These are phyloP conservation scores for Cryphonectria carpinicola DNA, from an alignment of 2,329 filamentous ascomycete genomes.

Conservation along the genomic window DNA sequence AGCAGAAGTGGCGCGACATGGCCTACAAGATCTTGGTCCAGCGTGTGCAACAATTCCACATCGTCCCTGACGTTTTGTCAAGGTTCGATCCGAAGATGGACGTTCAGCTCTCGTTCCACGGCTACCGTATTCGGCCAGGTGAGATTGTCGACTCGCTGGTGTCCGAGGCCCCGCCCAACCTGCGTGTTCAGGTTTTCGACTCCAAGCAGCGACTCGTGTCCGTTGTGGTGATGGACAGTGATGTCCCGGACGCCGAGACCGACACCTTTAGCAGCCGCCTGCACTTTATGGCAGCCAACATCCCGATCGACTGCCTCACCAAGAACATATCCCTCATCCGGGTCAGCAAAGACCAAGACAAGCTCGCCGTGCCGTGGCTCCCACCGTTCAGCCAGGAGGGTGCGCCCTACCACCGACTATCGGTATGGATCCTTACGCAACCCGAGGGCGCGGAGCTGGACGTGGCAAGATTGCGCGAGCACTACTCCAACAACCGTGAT, in stretches of 20 bases:
- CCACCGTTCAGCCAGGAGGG: conserved; percentile 89
- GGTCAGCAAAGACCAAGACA: conserved; percentile 51
- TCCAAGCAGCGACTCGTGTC: conserved; percentile 80
- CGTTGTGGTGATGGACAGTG: conserved; percentile 84
- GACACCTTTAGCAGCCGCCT: conserved; percentile 81
- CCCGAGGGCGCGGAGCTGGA: conserved; percentile 63
- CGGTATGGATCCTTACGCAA: conserved; percentile 84
- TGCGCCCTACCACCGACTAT: conserved; percentile 85
- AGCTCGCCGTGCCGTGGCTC: conserved; percentile 80
- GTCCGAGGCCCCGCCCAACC: conserved; percentile 73
- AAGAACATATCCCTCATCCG: conserved; percentile 27
- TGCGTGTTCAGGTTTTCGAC: conserved; percentile 86
- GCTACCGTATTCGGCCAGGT: conserved; percentile 72
- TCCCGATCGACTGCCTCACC: conserved; percentile 47
- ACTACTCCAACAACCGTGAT: conserved; percentile 56
- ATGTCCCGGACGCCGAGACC: conserved; percentile 78
- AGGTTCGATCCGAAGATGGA: conserved; percentile 78
- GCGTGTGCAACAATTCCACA: conserved; percentile 82
- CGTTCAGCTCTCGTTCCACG: conserved; percentile 79
- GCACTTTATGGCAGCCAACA: conserved; percentile 80
- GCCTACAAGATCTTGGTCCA: conserved; percentile 80
- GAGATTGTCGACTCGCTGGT: conserved; percentile 75
- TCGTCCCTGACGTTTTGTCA: conserved; percentile 86
- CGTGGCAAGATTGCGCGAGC: conserved; percentile 57
- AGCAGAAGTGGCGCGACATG: conserved; percentile 85